Evolutionary conservation across 192 early-diverging fungal genomes (phyloP), one percentile per base, ranked within the genome.

Genomic region (Backusella parvicylindrica): DNA sequence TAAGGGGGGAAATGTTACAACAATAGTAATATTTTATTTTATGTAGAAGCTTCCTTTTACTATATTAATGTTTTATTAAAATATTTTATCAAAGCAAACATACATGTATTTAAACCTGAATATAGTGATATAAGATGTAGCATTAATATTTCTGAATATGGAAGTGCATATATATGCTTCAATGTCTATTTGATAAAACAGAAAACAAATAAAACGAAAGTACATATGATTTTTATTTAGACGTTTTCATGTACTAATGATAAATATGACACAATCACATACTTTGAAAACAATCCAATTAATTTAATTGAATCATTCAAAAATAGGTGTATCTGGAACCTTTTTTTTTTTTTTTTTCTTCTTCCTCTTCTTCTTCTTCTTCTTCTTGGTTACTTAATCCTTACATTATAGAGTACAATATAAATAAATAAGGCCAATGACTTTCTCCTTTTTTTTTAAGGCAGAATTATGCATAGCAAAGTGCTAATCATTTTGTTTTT

Each of bases 101-200:
- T 28, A 60, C 23, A 60, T 60, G 2, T 60, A 60, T 28, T 23
- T 60, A 28, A 60, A 60, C 26, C 26, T 60, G 12, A 23, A 28
- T 60, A 60, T 60, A 60, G 53, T 60, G 21, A 60, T 60, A 60
- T 60, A 23, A 60, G 53, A 26, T 28, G 23, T 60, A 60, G 53
- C 23, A 60, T 60, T 60, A 60, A 60, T 60, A 60, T 60, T 60
- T 60, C 53, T 60, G 53, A 60, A 60, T 60, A 60, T 60, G 53
- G 53, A 60, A 60, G 26, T 60, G 53, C 53, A 60, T 28, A 60
- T 60, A 28, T 60, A 60, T 60, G 53, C 26, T 28, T 28, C 12
- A 60, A 12, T 60, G 53, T 26, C 26, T 60, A 3, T 60, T 60
- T 60, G 21, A 60, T 60, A 60, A 28, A 28, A 60, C 12, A 28